Evolutionary conservation across 108 stramenopile genomes (phyloP).

Genomic region (Pseudonitzschia multistriata): DNA sequence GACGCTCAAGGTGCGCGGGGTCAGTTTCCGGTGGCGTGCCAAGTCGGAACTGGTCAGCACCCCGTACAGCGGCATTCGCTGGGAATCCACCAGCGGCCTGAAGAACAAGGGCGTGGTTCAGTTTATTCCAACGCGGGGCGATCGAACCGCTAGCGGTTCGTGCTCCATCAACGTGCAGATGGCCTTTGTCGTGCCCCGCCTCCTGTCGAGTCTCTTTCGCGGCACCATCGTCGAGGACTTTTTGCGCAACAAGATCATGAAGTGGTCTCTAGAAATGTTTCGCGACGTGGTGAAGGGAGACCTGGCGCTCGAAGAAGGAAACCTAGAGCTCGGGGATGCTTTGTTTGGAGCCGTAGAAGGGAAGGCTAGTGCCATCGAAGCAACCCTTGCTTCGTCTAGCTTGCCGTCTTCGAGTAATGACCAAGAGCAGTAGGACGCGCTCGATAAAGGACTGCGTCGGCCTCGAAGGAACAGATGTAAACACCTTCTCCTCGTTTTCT

Average conservation of each 20-base stretch:
- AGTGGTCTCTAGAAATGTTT: slow-evolving; percentile 90
- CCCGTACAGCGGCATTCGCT: slow-evolving; percentile 68
- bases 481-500: not conserved
- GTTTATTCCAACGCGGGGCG: slow-evolving; percentile 23
- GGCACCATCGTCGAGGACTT: slow-evolving; percentile 74
- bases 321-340: slow-evolving; percentile 85
- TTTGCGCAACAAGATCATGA: slow-evolving; percentile 79
- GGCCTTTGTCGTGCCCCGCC: slow-evolving; percentile 68
- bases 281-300: slow-evolving; percentile 88
- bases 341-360: slow-evolving; percentile 85
- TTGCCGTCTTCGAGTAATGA: not conserved
- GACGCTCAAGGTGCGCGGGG: slow-evolving; percentile 76
- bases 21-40: slow-evolving; percentile 74
- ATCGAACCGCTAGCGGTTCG: slow-evolving; percentile 20
- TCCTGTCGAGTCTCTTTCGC: slow-evolving; percentile 65
- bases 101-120: slow-evolving; percentile 56
- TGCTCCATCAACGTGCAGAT: slow-evolving; percentile 78
- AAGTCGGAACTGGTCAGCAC: slow-evolving; percentile 49
- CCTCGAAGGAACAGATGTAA: not conserved
- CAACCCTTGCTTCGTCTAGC: slow-evolving; percentile 30
- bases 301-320: slow-evolving; percentile 79
- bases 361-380: slow-evolving; percentile 78
- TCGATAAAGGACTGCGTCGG: not conserved
- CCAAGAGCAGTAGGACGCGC: not conserved
- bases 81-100: slow-evolving; percentile 75